phyloP scores from a whole-genome alignment of 2,329 filamentous ascomycete genomes.

The Cadophora sp. region DNA sequence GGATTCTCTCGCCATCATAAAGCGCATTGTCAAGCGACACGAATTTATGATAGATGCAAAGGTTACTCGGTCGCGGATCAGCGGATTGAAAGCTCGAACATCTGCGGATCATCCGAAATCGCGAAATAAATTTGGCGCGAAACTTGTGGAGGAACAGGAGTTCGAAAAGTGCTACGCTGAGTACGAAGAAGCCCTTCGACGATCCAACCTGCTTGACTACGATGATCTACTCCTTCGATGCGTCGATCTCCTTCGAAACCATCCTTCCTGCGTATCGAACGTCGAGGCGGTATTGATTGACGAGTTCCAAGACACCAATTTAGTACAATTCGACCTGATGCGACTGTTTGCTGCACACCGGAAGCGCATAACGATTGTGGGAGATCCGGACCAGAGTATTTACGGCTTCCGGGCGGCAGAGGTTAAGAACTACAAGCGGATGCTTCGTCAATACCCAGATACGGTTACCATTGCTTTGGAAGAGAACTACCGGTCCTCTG shows the following conservation, averaged over 20 bases:
- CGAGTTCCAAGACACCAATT: constrained; percentile 97
- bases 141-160: constrained; percentile 63
- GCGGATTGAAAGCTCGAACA: constrained; percentile 67
- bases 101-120: constrained; percentile 52
- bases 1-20: constrained; percentile 81
- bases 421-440: constrained; percentile 82
- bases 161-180: constrained; percentile 75
- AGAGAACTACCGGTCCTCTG: constrained; percentile 94
- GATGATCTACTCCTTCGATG: constrained; percentile 90
- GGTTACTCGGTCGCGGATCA: constrained; percentile 77
- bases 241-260: constrained; percentile 74
- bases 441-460: constrained; percentile 77
- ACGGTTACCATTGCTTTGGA: constrained; percentile 86
- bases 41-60: constrained; percentile 72
- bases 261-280: constrained; percentile 85
- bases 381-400: constrained; percentile 97
- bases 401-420: constrained; percentile 96
- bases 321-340: constrained; percentile 95
- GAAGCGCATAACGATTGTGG: constrained; percentile 88
- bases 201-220: constrained; percentile 88
- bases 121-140: constrained; percentile 39
- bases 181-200: constrained; percentile 78
- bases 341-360: constrained; percentile 77
- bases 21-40: constrained; percentile 80
- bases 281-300: constrained; percentile 93